These are phyloP conservation scores for Tolypocladium capitatum DNA, from an alignment of 2,329 filamentous ascomycete genomes.

Conservation along the genomic window DNA sequence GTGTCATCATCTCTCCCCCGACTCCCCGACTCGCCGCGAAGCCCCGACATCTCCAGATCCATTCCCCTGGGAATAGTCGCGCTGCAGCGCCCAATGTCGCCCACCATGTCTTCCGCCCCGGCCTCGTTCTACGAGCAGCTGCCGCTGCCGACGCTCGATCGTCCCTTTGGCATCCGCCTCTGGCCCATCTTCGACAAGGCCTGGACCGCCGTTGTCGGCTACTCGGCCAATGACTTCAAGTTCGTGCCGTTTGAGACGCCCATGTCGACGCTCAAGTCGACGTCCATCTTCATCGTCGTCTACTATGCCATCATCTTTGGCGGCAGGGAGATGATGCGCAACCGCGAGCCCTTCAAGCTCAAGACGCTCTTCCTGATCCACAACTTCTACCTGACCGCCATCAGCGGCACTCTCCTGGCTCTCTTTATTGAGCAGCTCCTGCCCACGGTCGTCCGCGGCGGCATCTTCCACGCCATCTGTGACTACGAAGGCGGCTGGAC, in stretches of 20 bases:
- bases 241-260: conserved; percentile 74
- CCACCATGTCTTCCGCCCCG: conserved; percentile 21
- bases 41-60: not conserved
- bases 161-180: conserved; percentile 78
- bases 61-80: not conserved
- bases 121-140: conserved; percentile 40
- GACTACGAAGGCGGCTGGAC: conserved; percentile 76
- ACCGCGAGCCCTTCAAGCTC: conserved; percentile 72
- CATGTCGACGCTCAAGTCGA: conserved; percentile 80
- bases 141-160: conserved; percentile 70
- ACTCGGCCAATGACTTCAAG: conserved; percentile 72
- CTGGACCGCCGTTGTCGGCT: conserved; percentile 65
- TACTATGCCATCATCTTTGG: conserved; percentile 95
- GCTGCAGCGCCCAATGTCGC: not conserved
- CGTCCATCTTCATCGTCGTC: conserved; percentile 63
- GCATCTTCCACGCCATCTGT: conserved; percentile 85
- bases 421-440: conserved; percentile 88
- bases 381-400: conserved; percentile 84
- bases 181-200: conserved; percentile 92
- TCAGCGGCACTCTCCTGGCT: conserved; percentile 66
- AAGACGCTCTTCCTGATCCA: conserved; percentile 86
- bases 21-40: not conserved
- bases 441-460: conserved; percentile 65
- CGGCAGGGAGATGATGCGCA: conserved; percentile 84
- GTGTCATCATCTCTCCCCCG: not conserved